A percentile compares a stretch with the other conserved stretches of the same genome.
Evolutionary conservation across 2,329 filamentous ascomycete species (phyloP).

Genomic region (Coniochaeta sp.): DNA sequence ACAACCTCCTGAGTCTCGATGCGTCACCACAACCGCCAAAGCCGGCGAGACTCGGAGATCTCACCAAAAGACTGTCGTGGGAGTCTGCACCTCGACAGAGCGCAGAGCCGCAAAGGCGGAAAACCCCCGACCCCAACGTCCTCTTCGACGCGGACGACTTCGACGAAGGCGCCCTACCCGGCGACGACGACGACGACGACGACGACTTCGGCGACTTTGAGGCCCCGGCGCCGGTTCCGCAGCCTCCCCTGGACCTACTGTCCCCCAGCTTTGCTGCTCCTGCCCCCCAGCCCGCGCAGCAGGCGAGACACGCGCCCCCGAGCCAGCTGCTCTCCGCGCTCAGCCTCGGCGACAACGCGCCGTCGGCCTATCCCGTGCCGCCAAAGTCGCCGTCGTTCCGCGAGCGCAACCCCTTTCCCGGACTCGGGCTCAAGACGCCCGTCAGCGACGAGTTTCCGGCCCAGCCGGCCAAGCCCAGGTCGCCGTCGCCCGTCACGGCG

Average conservation of each 20-base stretch:
- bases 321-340: conserved; percentile 22
- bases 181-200: conserved; percentile 25
- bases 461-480: conserved; percentile 24
- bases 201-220: conserved; percentile 35
- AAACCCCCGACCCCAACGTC: conserved; percentile 40
- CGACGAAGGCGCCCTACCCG: conserved; percentile 24
- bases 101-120: conserved; percentile 9
- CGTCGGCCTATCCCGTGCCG: conserved; percentile 34
- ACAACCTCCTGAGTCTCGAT: conserved; percentile 38
- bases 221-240: conserved; percentile 5
- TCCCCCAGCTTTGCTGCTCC: conserved; percentile 2
- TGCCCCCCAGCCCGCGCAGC: background rate
- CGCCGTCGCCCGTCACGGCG: conserved; percentile 33
- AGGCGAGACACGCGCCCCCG: conserved; percentile 16
- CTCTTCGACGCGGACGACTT: conserved; percentile 62
- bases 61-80: conserved; percentile 2
- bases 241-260: conserved; percentile 12
- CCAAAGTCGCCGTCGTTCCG: conserved; percentile 46
- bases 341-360: conserved; percentile 20
- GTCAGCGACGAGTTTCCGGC: conserved; percentile 22
- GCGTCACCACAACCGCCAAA: conserved; percentile 10
- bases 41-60: conserved; percentile 10
- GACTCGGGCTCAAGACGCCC: conserved; percentile 38
- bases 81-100: background rate
- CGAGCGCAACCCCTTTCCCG: conserved; percentile 44